Base-by-base conservation (phyloP, 2,329 filamentous ascomycete species). In the Leptographium flavum region DNA sequence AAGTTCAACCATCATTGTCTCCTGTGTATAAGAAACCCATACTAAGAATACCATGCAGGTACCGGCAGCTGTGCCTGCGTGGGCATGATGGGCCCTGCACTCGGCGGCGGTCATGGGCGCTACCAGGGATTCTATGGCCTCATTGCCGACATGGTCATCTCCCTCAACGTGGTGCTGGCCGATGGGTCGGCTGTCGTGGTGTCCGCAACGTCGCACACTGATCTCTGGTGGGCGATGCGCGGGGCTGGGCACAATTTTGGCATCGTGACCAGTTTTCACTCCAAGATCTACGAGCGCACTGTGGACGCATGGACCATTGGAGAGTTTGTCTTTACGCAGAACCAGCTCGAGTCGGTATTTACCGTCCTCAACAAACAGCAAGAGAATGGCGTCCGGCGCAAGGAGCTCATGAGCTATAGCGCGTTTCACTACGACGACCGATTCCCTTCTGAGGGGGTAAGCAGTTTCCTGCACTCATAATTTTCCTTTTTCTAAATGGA, bases 191-290 rank as follows among this genome's bases (percentile, higher is more conserved):
- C 61, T 1, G 58, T 63, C 11, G 53, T 58, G 42, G 55, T 54
- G 38, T 64, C 61, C 0, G 47, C 53, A 14, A 55, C 50, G 1
- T 58, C 63, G 47, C 62, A 50, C 19, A 30, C 55, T 0, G 65
- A 68, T 19, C 56, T 68, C 8, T 66, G 66, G 53, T 66, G 63
- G 63, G 64, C 60, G 0, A 45, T 67, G 14, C 56, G 60, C 1
- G 64, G 65, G 5, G 63, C 64, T 0, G 65, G 64, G 9, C 37
- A 39, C 19, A 28, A 39, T 8, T 39, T 39, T 19, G 37, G 37
- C 23, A 28, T 39, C 25, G 37, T 39, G 11, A 28, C 37, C 37
- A 21, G 22, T 14, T 15, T 39, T 9, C 23, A n/a, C 37, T 39
- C 22, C 37, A 27, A 19, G 37, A 28, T 39, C 37, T 39, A 39